Evolutionary conservation across 2,329 filamentous ascomycete species (phyloP).

Genomic region (Aspergillus sp.): DNA sequence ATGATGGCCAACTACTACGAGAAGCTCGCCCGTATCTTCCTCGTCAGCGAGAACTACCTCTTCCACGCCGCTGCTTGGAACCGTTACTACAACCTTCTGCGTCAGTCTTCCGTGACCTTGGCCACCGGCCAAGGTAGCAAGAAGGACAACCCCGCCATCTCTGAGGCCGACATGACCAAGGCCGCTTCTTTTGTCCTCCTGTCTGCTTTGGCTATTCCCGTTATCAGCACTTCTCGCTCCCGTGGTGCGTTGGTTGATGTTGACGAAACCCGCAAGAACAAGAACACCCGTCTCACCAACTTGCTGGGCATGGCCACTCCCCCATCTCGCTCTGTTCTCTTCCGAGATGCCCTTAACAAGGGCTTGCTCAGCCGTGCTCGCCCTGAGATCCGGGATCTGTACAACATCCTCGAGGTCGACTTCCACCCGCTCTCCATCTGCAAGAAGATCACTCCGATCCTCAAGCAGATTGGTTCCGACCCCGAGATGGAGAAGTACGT

Average conservation of each 20-base stretch:
- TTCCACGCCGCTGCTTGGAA: constrained; percentile 99
- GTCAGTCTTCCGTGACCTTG: constrained; percentile 77
- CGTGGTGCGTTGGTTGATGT: constrained; percentile 94
- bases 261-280: constrained; percentile 95
- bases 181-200: constrained; percentile 92
- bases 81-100: constrained; percentile 92
- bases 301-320: constrained; percentile 86
- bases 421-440: constrained; percentile 98
- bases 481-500: constrained; percentile 98
- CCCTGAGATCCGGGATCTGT: constrained; percentile 91
- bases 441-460: constrained; percentile 96
- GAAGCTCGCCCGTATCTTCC: constrained; percentile 96
- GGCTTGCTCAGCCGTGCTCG: constrained; percentile 85
- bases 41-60: constrained; percentile 98
- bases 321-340: constrained; percentile 80
- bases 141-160: constrained; percentile 85
- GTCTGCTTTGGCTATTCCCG: constrained; percentile 92
- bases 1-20: constrained; percentile 99
- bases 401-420: constrained; percentile 98
- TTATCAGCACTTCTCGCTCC: constrained; percentile 96
- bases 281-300: constrained; percentile 95
- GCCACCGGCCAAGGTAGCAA: constrained; percentile 82
- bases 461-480: constrained; percentile 86
- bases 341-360: constrained; percentile 95
- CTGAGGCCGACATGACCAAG: constrained; percentile 85